A percentile compares a stretch with the other conserved stretches of the same genome.
Conservation (phyloP, 2,329 filamentous ascomycete species). For the Penicillium sp. region DNA sequence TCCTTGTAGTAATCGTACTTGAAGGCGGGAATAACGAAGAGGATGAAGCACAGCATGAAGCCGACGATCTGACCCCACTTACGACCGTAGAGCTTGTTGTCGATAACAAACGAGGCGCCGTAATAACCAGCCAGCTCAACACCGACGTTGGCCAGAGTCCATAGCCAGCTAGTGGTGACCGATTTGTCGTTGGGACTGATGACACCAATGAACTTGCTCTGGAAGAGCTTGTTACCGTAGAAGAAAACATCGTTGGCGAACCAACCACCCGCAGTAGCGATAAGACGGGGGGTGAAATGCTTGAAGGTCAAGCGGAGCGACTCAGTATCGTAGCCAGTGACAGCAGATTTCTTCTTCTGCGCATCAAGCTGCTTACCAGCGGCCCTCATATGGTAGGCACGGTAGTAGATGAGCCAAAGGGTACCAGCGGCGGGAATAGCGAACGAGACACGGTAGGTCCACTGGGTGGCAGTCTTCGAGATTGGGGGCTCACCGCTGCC, state of each 20-base stretch:
- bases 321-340: slow-evolving; percentile 88
- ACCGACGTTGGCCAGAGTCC: slow-evolving; percentile 87
- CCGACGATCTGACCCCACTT: slow-evolving; percentile 96
- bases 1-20: slow-evolving; percentile 78
- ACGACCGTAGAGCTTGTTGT: slow-evolving; percentile 94
- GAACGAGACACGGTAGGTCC: slow-evolving; percentile 89
- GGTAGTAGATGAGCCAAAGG: slow-evolving; percentile 92
- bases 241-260: slow-evolving; percentile 98
- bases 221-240: slow-evolving; percentile 98
- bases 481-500: slow-evolving; percentile 75
- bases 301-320: slow-evolving; percentile 74
- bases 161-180: slow-evolving; percentile 83
- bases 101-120: slow-evolving; percentile 79
- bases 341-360: slow-evolving; percentile 82
- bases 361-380: slow-evolving; percentile 77
- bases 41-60: slow-evolving; percentile 88
- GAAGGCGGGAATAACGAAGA: slow-evolving; percentile 90
- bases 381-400: slow-evolving; percentile 89
- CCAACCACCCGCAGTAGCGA: slow-evolving; percentile 86
- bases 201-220: slow-evolving; percentile 81
- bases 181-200: slow-evolving; percentile 67
- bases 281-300: slow-evolving; percentile 79
- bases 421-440: slow-evolving; percentile 87
- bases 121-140: slow-evolving; percentile 92
- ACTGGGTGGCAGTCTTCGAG: slow-evolving; percentile 72